These are phyloP conservation scores for Heliosperma pusillum DNA, from an alignment of 148 eudicot genomes.

Conservation along the genomic window DNA sequence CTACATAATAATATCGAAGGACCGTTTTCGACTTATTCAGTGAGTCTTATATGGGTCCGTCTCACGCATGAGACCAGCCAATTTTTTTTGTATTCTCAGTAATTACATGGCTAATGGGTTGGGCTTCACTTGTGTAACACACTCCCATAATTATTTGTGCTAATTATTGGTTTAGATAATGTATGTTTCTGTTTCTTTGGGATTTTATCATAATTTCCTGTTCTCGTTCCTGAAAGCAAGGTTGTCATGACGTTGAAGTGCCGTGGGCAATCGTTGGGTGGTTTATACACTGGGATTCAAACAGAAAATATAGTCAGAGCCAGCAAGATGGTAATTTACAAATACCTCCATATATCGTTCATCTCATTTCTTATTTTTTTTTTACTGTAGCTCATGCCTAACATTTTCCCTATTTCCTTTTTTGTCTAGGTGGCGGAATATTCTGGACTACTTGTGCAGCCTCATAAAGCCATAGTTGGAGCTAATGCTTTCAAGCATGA, in stretches of 20 bases:
- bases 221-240: slow-evolving; percentile 24
- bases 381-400: not conserved
- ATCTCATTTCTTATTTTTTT: not conserved
- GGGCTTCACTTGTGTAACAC: not conserved
- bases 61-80: not conserved
- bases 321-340: slow-evolving; percentile 40
- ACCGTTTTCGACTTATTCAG: not conserved
- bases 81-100: not conserved
- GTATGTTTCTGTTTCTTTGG: not conserved
- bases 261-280: slow-evolving; percentile 38
- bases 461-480: slow-evolving; percentile 63
- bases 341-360: not conserved
- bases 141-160: not conserved
- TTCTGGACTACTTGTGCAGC: slow-evolving; percentile 41
- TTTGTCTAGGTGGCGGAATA: slow-evolving; percentile 44
- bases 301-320: slow-evolving; percentile 42
- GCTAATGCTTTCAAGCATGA: slow-evolving; percentile 63
- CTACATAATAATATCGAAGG: not conserved
- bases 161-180: not conserved
- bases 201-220: not conserved
- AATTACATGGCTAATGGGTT: not conserved
- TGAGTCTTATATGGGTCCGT: not conserved
- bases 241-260: slow-evolving; percentile 61
- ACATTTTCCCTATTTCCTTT: not conserved
- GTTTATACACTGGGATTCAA: slow-evolving; percentile 39